A percentile compares a stretch with the other conserved stretches of the same genome.
Conservation (phyloP, 257 asterid species). For the Asclepias syriaca region DNA sequence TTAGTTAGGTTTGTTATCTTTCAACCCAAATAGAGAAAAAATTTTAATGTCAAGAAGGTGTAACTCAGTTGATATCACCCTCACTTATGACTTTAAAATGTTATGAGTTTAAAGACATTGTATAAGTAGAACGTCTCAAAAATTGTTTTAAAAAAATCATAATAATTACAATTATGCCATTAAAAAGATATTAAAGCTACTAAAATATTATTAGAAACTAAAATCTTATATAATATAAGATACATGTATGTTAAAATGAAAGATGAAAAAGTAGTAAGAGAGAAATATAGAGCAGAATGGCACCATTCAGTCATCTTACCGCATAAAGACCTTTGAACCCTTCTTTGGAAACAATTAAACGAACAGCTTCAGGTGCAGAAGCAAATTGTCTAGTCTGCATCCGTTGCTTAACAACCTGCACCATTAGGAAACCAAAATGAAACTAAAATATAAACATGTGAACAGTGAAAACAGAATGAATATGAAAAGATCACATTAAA, state of each 20-base stretch:
- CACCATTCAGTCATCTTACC: constrained; percentile 36
- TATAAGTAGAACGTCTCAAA: too few relatives aligned
- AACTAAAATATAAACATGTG: constrained; percentile 1
- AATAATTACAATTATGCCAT: too few relatives aligned
- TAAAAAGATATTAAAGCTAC: too few relatives aligned
- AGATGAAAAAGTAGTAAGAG: neutral
- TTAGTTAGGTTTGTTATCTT: too few relatives aligned
- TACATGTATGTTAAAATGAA: neutral
- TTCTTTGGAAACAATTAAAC: constrained; percentile 71
- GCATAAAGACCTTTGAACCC: constrained; percentile 93
- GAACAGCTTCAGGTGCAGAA: constrained; percentile 88
- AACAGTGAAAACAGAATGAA: constrained; percentile 7
- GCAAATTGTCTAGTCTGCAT: constrained; percentile 93
- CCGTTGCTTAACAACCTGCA: constrained; percentile 94
- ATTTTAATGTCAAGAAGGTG: too few relatives aligned
- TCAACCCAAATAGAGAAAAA: too few relatives aligned
- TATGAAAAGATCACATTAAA: constrained; percentile 1
- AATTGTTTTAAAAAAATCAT: too few relatives aligned
- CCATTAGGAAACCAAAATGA: constrained; percentile 19
- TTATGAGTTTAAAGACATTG: too few relatives aligned
- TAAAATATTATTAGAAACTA: too few relatives aligned
- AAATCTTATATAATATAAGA: too few relatives aligned
- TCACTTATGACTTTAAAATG: too few relatives aligned
- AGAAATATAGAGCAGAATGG: neutral
- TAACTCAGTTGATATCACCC: too few relatives aligned